Percentiles rank a stretch among this genome's conserved stretches.
phyloP scores from a whole-genome alignment of 305 asterid genomes.

The Lippia alba region DNA sequence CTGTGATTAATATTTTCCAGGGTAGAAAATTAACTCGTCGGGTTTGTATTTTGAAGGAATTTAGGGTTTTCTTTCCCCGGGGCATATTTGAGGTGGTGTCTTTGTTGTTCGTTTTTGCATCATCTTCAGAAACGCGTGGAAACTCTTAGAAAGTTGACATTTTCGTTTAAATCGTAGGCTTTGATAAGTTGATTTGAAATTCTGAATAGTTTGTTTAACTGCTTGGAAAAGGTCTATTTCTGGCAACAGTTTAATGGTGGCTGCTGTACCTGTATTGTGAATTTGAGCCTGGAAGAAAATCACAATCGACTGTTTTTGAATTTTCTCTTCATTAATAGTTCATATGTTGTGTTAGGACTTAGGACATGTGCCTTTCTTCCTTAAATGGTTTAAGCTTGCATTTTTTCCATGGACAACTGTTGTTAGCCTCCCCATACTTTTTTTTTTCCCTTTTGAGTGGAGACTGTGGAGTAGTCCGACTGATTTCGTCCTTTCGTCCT shows the following conservation, averaged over 20 bases:
- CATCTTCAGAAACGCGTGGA: slow-evolving; percentile 18
- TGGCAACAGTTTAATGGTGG: slow-evolving; percentile 4
- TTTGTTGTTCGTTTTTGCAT: slow-evolving; percentile 11
- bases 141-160: not conserved
- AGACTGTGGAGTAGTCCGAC: not conserved
- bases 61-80: not conserved
- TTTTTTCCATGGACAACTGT: slow-evolving; percentile 10
- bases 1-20: slow-evolving; percentile 6
- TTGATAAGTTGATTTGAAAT: slow-evolving; percentile 6
- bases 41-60: slow-evolving; percentile 17
- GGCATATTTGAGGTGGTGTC: not conserved
- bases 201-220: slow-evolving; percentile 14
- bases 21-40: slow-evolving; percentile 14
- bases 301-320: not conserved
- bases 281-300: not conserved
- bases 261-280: not conserved
- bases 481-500: not conserved
- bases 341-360: not conserved
- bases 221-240: slow-evolving; percentile 17
- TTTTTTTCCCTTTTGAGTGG: slow-evolving; percentile 1
- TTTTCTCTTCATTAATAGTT: not conserved
- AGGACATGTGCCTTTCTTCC: not conserved
- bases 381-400: slow-evolving; percentile 19
- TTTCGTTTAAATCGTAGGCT: not conserved
- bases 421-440: not conserved